phyloP scores from a whole-genome alignment of 2,329 filamentous ascomycete species.

The Sporothrix humicola region DNA sequence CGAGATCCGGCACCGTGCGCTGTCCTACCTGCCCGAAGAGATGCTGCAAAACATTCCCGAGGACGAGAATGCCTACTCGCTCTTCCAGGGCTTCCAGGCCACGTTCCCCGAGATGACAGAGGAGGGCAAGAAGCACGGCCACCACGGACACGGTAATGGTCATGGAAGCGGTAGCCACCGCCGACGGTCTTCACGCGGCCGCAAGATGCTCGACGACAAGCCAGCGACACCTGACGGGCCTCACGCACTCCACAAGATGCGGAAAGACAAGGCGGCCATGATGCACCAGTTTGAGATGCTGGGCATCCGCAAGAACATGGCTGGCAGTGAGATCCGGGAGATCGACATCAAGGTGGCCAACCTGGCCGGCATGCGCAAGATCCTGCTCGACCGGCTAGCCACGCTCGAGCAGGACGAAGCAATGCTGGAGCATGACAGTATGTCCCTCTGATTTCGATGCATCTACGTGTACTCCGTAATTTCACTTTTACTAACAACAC shows the following conservation, averaged over 20 bases:
- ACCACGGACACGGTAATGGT: constrained; percentile 40
- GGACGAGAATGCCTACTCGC: constrained; percentile 81
- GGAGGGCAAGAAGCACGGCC: constrained; percentile 69
- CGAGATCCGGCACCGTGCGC: constrained; percentile 92
- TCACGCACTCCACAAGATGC: constrained; percentile 73
- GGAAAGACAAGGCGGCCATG: constrained; percentile 78
- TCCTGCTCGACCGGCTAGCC: constrained; percentile 85
- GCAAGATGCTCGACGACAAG: constrained; percentile 74
- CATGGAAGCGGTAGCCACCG: constrained; percentile 56
- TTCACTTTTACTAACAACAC: constrained; percentile 42
- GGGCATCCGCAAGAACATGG: constrained; percentile 94
- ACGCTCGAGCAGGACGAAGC: constrained; percentile 88
- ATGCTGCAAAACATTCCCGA: constrained; percentile 89
- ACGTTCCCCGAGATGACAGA: constrained; percentile 76
- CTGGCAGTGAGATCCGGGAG: constrained; percentile 91
- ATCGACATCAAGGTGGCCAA: constrained; percentile 98
- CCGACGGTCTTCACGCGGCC: constrained; percentile 72
- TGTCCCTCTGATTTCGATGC: constrained; percentile 42
- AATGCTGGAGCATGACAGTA: constrained; percentile 85
- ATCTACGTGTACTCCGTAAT: neutral
- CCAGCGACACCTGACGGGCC: constrained; percentile 60
- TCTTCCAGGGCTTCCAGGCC: constrained; percentile 96
- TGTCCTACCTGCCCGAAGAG: constrained; percentile 88
- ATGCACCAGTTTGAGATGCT: constrained; percentile 90
- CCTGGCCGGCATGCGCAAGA: constrained; percentile 87